Base-by-base conservation (phyloP, 192 early-diverging fungal species). In the Rhizophagus sp. region DNA sequence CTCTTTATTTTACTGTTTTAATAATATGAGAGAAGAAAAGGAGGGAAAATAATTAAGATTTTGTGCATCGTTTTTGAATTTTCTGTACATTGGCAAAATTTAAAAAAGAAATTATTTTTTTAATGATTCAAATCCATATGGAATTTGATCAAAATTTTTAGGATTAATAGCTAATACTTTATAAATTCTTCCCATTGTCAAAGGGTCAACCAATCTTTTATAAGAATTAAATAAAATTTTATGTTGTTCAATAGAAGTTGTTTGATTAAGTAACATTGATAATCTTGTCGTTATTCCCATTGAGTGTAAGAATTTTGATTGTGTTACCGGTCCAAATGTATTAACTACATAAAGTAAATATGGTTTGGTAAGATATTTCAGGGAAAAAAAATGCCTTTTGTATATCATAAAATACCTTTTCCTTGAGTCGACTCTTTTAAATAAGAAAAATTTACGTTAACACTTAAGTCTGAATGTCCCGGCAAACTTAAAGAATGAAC, bases 361-460 rank as follows among this genome's bases (percentile, higher is more conserved):
- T 36, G 57, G 47, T 3, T 13, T 71, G 0, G 11, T 47, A 47
- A 47, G 44, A 47, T 2, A 47, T 73, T 36, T 44, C 65, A 44
- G 34, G 0, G 9, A 49, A 49, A 57, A 7, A 24, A n/a, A 0
- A 41, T 30, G 11, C 11, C 12, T 47, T 47, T 47, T 41, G 7
- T 63, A 66, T 12, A 69, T 22, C 47, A 24, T 30, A 47, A 4
- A 63, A 85, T 80, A 82, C 85, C 88, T 44, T 80, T 73, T 44
- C 81, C 80, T 61, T 81, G 83, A 33, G 87, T 84, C 0, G 91
- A 91, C n/a, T 86, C 83, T 63, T 90, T 90, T 61, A 97, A 79
- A 71, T 90, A 88, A 30, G 87, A 79, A 84, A 98, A 99, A 78
- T 98, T 95, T 1, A 99, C 97, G 85, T 99, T 94, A 1, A 91